Conservation (phyloP, 2,329 filamentous ascomycete species). For the Hirsutella thompsonii region DNA sequence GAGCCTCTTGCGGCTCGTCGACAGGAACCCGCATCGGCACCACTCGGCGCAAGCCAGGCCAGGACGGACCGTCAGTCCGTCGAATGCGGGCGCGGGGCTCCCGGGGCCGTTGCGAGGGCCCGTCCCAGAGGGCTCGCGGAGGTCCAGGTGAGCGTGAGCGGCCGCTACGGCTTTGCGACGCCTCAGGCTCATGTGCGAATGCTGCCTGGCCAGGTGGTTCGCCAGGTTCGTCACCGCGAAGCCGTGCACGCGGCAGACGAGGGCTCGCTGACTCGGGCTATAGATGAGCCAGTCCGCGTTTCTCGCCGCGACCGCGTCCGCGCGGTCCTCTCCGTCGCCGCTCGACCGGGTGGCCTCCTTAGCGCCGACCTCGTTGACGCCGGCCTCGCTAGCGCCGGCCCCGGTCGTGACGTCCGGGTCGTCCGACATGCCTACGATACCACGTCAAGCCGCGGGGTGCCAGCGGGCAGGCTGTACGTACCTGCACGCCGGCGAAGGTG, state of each 20-base stretch:
- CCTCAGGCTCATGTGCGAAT: not conserved
- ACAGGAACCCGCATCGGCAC: not conserved
- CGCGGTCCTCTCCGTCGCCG: too few relatives aligned
- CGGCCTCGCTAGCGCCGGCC: too few relatives aligned
- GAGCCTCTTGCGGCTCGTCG: not conserved
- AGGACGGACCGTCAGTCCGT: not conserved
- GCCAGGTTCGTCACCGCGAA: not conserved
- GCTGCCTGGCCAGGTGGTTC: not conserved
- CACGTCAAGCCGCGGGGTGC: too few relatives aligned
- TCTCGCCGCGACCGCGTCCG: too few relatives aligned
- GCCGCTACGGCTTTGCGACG: not conserved
- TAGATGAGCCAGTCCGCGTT: not conserved
- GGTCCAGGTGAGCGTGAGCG: not conserved
- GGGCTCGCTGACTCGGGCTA: not conserved
- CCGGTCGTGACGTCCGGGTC: too few relatives aligned
- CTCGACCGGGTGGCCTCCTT: too few relatives aligned
- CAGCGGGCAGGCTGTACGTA: too few relatives aligned
- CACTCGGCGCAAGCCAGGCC: not conserved
- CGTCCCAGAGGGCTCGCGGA: not conserved
- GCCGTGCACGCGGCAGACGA: not conserved
- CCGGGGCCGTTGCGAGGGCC: not conserved
- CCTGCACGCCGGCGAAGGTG: too few relatives aligned
- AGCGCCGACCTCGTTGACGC: too few relatives aligned
- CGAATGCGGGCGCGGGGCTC: not conserved
- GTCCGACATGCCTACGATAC: too few relatives aligned